Evolutionary conservation across 495 filamentous ascomycete genomes (phyloP), one percentile per base, ranked within the genome.

Genomic region (Trichocladium antarcticum): DNA sequence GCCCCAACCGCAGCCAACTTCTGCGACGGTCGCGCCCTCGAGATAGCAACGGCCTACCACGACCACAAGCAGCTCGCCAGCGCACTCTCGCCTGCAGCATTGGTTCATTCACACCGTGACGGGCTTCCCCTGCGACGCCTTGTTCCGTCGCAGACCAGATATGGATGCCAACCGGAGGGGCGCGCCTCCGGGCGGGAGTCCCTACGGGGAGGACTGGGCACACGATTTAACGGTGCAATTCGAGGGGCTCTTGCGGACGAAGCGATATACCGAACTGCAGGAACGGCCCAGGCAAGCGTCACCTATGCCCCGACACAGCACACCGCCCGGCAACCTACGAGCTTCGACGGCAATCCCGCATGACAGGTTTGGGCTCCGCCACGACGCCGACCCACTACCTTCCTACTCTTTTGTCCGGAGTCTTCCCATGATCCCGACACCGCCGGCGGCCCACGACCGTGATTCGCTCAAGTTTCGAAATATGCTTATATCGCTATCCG

Each of bases 401-500:
- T 78, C 80, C 1, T 84, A 85, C 57, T 76, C 79, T 3, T 78
- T 80, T 11, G 62, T 85, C 16, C 78, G 82, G 36, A 83, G 85
- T 52, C 71, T 90, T 20, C 89, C 92, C 36, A 84, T 84, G 54
- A 74, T 94, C 31, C 88, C 92, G 5, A 79, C 80, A 15, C 77
- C 87, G 6, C 87, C 92, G 0, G 68, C 73, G 15, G 41, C 68
- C 16, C 73, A 82, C 53, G 86, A 93, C 63, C 62, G 76, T 36
- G 69, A 74, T 15, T 87, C 85, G 1, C 70, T 85, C 22, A 90
- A 85, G 54, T 96, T 97, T 62, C 80, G 84, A 41, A 93, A 84
- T 68, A 71, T 89, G 29, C 72, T 99, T 5, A 73, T 88, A 40
- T 81, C 83, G 3, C 68, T 97, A 8, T 92, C 92, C 3, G 72